These are phyloP conservation scores for Annulohypoxylon bovei DNA, from an alignment of 495 filamentous ascomycete genomes.

Conservation along the genomic window DNA sequence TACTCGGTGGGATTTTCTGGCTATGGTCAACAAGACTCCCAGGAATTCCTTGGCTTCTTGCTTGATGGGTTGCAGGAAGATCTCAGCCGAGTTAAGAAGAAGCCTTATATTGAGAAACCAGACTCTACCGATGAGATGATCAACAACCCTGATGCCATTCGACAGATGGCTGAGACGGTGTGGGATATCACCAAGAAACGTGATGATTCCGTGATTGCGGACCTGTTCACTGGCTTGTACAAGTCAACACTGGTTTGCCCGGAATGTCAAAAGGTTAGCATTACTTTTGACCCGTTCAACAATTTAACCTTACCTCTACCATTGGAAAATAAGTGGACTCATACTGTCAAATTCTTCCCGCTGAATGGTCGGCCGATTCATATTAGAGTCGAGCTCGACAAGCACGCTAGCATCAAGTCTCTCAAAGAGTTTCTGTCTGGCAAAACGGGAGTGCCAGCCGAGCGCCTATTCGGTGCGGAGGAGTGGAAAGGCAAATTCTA, in stretches of 20 bases:
- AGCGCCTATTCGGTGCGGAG: slow-evolving; percentile 77
- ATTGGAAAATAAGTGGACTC: slow-evolving; percentile 78
- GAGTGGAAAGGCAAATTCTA: slow-evolving; percentile 84
- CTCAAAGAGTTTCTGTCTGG: slow-evolving; percentile 81
- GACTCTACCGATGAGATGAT: slow-evolving; percentile 98
- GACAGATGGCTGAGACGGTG: slow-evolving; percentile 82
- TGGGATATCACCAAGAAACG: slow-evolving; percentile 92
- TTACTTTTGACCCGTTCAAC: slow-evolving; percentile 98
- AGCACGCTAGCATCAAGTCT: slow-evolving; percentile 73
- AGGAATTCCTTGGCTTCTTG: slow-evolving; percentile 96
- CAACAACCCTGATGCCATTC: slow-evolving; percentile 76
- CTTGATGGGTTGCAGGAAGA: slow-evolving; percentile 96
- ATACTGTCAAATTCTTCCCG: slow-evolving; percentile 77
- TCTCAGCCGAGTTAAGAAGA: slow-evolving; percentile 90
- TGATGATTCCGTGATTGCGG: slow-evolving; percentile 93
- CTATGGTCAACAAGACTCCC: slow-evolving; percentile 95
- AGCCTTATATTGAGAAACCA: slow-evolving; percentile 97
- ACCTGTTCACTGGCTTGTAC: slow-evolving; percentile 96
- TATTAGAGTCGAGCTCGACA: slow-evolving; percentile 89
- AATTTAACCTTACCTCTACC: slow-evolving; percentile 91
- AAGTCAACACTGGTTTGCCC: slow-evolving; percentile 96
- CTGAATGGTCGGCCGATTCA: slow-evolving; percentile 69
- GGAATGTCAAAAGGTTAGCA: slow-evolving; percentile 91
- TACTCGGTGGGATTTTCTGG: slow-evolving; percentile 88
- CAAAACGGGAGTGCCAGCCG: slow-evolving; percentile 67